Evolutionary conservation across 1,284 basidiomycete genomes (phyloP).

Genomic region (Paramarasmius palmivorus): DNA sequence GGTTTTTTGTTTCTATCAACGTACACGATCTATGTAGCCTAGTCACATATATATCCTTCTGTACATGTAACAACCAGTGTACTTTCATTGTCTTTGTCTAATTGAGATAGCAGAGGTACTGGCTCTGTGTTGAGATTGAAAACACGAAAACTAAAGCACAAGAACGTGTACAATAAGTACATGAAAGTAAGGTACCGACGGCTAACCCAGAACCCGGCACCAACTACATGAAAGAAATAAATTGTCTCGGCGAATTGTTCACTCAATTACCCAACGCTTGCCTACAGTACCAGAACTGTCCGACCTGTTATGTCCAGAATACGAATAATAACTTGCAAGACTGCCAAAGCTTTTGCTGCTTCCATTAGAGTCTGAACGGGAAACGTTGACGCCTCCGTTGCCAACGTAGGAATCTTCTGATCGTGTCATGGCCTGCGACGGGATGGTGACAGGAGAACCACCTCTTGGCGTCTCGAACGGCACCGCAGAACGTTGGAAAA

Average conservation of each 20-base stretch:
- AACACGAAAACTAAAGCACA: background rate
- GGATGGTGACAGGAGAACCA: conserved; percentile 12
- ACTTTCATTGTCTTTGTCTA: conserved; percentile 5
- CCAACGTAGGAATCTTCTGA: background rate
- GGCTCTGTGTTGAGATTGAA: background rate
- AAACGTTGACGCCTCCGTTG: background rate
- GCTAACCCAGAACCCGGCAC: conserved; percentile 1
- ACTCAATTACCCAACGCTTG: conserved; percentile 62
- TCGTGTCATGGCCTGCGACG: conserved; percentile 5
- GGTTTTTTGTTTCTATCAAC: background rate
- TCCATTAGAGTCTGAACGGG: background rate
- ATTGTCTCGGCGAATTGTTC: conserved; percentile 17
- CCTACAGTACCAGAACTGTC: conserved; percentile 17
- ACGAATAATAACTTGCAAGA: conserved; percentile 23
- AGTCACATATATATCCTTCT: conserved; percentile 11
- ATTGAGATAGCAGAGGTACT: no score
- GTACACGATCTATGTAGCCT: conserved; percentile 12
- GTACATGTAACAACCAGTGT: conserved; percentile 9
- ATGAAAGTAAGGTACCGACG: background rate
- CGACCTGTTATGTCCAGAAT: conserved; percentile 22
- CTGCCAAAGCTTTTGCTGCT: conserved; percentile 19
- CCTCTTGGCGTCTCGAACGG: conserved; percentile 37
- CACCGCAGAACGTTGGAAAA: conserved; percentile 44
- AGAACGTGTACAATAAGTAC: background rate
- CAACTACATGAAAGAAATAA: background rate